Evolutionary conservation across 2,329 filamentous ascomycete genomes (phyloP).

Genomic region (Fusarium sp.): DNA sequence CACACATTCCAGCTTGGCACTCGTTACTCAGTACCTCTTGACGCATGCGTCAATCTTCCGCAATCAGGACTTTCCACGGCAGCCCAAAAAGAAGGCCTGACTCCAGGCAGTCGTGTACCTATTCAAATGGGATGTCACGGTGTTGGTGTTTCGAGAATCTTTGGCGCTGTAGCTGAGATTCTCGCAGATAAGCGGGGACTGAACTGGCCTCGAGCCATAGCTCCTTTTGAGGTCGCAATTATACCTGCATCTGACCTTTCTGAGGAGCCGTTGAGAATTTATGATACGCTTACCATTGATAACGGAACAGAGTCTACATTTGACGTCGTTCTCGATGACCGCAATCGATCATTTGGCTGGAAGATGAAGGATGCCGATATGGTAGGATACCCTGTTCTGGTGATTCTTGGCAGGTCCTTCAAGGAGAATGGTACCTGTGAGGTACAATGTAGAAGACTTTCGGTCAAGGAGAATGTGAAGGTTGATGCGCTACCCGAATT

Average conservation of each 20-base stretch:
- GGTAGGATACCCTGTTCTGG: constrained; percentile 86
- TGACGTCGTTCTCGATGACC: constrained; percentile 82
- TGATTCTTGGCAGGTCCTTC: constrained; percentile 84
- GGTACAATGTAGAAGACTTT: constrained; percentile 81
- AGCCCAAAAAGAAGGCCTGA: constrained; percentile 22
- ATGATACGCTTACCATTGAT: constrained; percentile 67
- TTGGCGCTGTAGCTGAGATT: constrained; percentile 86
- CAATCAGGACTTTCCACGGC: constrained; percentile 32
- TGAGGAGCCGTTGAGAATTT: constrained; percentile 68
- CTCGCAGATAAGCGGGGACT: constrained; percentile 79
- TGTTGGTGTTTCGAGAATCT: constrained; percentile 90
- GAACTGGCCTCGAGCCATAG: constrained; percentile 89
- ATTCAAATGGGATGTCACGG: constrained; percentile 98
- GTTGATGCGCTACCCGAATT: constrained; percentile 59
- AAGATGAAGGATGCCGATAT: constrained; percentile 92
- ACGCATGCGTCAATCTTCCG: constrained; percentile 68
- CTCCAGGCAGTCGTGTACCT: constrained; percentile 57
- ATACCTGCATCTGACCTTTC: constrained; percentile 65
- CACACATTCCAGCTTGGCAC: constrained; percentile 96
- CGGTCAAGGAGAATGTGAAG: constrained; percentile 70
- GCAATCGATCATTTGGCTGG: constrained; percentile 77
- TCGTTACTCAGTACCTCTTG: constrained; percentile 83
- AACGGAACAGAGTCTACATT: constrained; percentile 50
- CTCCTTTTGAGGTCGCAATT: constrained; percentile 84
- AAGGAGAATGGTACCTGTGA: constrained; percentile 71